Percentiles rank a stretch among this genome's conserved stretches.
Conservation (phyloP, 306 rosid genomes). For the Arachis hypogaea region DNA sequence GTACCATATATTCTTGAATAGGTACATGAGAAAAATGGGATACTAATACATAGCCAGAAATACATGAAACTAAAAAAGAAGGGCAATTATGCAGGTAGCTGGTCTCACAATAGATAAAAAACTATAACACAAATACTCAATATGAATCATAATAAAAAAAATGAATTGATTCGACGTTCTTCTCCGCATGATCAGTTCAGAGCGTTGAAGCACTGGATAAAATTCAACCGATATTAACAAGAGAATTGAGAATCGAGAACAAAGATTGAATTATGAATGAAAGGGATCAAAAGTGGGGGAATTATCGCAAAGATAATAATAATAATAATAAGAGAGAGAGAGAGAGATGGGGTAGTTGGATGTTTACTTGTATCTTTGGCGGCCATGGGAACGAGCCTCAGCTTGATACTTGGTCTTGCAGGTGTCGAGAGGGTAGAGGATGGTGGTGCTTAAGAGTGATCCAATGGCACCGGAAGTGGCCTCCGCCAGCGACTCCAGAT, state of each 20-base stretch:
- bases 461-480: conserved; percentile 99
- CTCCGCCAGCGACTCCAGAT: conserved; percentile 93
- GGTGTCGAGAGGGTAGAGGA: conserved; percentile 93
- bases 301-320: neutral
- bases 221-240: conserved; percentile 21
- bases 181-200: neutral
- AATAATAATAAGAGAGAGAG: neutral
- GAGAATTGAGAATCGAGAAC: conserved; percentile 9
- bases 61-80: conserved; percentile 2
- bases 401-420: conserved; percentile 96
- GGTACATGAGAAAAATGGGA: neutral
- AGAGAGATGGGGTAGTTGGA: neutral
- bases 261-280: neutral
- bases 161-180: neutral
- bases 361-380: conserved; percentile 63
- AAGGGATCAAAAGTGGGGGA: conserved; percentile 24
- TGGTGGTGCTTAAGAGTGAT: conserved; percentile 86
- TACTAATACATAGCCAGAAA: neutral
- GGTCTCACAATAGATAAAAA: neutral
- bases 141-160: neutral
- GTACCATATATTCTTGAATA: neutral
- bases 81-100: neutral
- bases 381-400: conserved; percentile 74
- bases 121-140: conserved; percentile 3
- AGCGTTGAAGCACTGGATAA: neutral